Base-by-base conservation (phyloP, 768 basidiomycete species). In the Boletellus sp. region DNA sequence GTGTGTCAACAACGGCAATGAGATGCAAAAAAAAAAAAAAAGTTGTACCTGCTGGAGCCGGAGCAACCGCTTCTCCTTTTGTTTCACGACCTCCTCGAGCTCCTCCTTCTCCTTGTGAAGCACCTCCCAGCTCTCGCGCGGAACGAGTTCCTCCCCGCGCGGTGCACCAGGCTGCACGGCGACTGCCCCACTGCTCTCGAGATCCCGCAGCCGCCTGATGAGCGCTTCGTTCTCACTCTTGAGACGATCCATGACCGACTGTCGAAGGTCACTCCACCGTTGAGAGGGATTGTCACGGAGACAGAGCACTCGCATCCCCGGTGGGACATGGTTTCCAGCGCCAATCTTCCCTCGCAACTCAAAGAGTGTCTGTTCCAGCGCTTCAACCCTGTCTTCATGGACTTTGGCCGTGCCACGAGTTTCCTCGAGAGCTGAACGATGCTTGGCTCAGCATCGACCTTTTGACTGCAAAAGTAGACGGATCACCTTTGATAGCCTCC, bases 221-320 rank as follows among this genome's bases (percentile, higher is more conserved):
- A 97, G 70, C 2, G 89, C 92, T 39, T 81, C 80, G 61, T 97
- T 99, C 74, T 99, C 95, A 37, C 69, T 72, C 67, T 79, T 83
- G 31, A 97, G 72, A 19, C 85, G 72, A 33, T 93, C 84, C 72
- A 97, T 76, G 17, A 78, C 83, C 19, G 78, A 84, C 54, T 84
- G 78, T 42, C 93, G 77, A 24, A 90, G 70, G 39, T 90, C 88
- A 13, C 80, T 80, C 81, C 91, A 90, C 55, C 84, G 74, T 56
- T 84, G 77, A n/a, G 88, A 90, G 0, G 94, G 94, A 58, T 94
- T 94, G 39, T 87, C 83, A 8, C 68, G 69, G 55, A 94, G 67
- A 42, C 80, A 76, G n/a, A 91, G 67, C 1, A 91, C 77, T 5
- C 86, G 83, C 17, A 78, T 74, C 34, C 79, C 79, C 0, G 86